Evolutionary conservation across 2,329 filamentous ascomycete species (phyloP).

Genomic region (Aspergillus fumigatiaffinis): DNA sequence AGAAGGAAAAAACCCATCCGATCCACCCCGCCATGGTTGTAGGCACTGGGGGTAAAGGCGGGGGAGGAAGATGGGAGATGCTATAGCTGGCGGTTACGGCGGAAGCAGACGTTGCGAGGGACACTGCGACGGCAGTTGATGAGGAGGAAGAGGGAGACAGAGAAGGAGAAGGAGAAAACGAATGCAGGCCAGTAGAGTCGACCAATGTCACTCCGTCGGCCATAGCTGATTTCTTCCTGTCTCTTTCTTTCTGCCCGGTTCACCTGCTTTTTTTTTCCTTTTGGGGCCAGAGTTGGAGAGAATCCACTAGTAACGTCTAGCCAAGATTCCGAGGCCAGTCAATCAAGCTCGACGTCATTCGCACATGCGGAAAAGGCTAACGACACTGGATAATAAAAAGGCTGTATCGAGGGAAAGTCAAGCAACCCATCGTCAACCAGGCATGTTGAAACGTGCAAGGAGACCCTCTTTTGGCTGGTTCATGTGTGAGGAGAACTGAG

Average conservation of each 20-base stretch:
- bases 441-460: background rate
- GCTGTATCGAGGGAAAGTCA: background rate
- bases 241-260: background rate
- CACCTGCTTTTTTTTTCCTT: background rate
- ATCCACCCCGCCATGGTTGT: slow-evolving; percentile 43
- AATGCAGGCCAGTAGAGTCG: background rate
- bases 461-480: background rate
- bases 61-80: slow-evolving; percentile 18
- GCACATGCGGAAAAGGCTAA: background rate
- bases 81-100: slow-evolving; percentile 19
- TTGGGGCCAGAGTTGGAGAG: background rate
- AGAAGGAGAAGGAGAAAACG: background rate
- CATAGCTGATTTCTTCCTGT: background rate
- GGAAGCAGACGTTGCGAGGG: slow-evolving; percentile 9
- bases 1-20: slow-evolving; percentile 46
- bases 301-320: background rate
- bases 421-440: background rate
- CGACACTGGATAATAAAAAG: background rate
- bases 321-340: background rate
- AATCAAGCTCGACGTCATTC: background rate
- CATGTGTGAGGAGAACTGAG: background rate
- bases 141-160: slow-evolving; percentile 13
- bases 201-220: background rate
- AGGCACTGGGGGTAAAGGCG: slow-evolving; percentile 28
- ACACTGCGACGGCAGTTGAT: slow-evolving; percentile 12